Evolutionary conservation across 495 filamentous ascomycete genomes (phyloP).

Genomic region (Aspergillus bridgeri): DNA sequence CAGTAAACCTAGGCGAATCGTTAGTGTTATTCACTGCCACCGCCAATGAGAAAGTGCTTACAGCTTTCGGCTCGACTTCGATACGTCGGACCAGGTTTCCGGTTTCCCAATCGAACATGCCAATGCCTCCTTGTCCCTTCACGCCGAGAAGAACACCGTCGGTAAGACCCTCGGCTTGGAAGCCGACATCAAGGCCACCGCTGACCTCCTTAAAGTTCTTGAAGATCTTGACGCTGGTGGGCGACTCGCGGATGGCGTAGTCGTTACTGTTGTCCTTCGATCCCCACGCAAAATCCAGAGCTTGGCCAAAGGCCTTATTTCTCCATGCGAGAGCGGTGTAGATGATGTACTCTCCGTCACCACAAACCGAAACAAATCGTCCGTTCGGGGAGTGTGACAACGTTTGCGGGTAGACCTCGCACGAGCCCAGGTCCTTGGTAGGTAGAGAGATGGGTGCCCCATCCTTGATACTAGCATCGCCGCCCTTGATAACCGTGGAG

Average conservation of each 20-base stretch:
- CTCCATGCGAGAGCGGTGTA: slow-evolving; percentile 97
- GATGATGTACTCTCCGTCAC: slow-evolving; percentile 97
- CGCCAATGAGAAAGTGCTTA: slow-evolving; percentile 30
- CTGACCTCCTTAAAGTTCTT: slow-evolving; percentile 95
- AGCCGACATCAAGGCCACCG: slow-evolving; percentile 88
- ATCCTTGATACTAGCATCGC: slow-evolving; percentile 79
- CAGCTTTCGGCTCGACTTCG: slow-evolving; percentile 84
- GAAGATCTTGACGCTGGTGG: slow-evolving; percentile 92
- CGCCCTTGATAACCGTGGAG: slow-evolving; percentile 91
- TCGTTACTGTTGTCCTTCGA: slow-evolving; percentile 98
- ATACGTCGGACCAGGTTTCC: slow-evolving; percentile 88
- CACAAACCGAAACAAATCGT: slow-evolving; percentile 93
- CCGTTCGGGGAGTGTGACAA: slow-evolving; percentile 96
- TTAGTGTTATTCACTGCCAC: slow-evolving; percentile 1
- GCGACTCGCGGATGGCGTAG: slow-evolving; percentile 91
- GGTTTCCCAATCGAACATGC: slow-evolving; percentile 93
- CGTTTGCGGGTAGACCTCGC: slow-evolving; percentile 94
- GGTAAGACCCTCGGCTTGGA: slow-evolving; percentile 87
- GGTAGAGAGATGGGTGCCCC: slow-evolving; percentile 79
- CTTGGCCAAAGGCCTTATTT: slow-evolving; percentile 95
- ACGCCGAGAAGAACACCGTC: slow-evolving; percentile 93
- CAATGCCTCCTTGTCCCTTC: slow-evolving; percentile 89
- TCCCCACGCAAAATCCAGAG: slow-evolving; percentile 95
- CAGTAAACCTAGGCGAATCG: slow-evolving; percentile 71
- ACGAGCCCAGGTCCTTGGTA: slow-evolving; percentile 90